Evolutionary conservation across 306 rosid genomes (phyloP).

Genomic region (Crataegus laevigata): DNA sequence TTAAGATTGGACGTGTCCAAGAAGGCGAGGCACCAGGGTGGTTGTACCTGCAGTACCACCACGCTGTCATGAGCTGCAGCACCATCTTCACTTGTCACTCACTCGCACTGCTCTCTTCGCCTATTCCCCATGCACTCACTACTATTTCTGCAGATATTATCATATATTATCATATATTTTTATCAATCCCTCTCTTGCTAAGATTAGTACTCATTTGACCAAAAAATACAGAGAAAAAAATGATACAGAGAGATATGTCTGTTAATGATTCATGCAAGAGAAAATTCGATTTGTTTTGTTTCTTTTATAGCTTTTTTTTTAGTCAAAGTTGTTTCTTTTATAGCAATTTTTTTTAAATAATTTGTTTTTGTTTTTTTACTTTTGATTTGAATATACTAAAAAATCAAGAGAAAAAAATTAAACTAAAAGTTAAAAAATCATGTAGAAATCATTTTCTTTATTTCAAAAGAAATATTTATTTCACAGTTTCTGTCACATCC

Average conservation of each 20-base stretch:
- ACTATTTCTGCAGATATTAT: not conserved
- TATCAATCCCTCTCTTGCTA: not conserved
- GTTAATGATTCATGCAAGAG: not conserved
- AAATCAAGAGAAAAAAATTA: not conserved
- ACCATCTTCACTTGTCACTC: conserved; percentile 22
- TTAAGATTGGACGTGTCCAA: conserved; percentile 46
- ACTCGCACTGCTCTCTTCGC: conserved; percentile 32
- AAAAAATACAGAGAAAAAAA: not conserved
- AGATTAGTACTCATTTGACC: not conserved
- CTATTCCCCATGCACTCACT: conserved; percentile 31
- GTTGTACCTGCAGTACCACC: not conserved
- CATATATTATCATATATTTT: not conserved
- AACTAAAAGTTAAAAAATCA: no score
- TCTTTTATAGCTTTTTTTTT: no score
- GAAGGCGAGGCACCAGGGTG: not conserved
- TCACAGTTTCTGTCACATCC: no score
- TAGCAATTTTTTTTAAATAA: no score
- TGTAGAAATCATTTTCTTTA: no score
- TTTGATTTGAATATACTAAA: no score
- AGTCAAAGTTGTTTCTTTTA: no score
- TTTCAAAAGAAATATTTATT: no score
- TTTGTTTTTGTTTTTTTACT: not conserved
- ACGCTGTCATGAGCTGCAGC: not conserved
- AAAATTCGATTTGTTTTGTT: no score
- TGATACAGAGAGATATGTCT: not conserved